phyloP scores from a whole-genome alignment of 169 alveolate genomes.

The Plasmodium vinckei region DNA sequence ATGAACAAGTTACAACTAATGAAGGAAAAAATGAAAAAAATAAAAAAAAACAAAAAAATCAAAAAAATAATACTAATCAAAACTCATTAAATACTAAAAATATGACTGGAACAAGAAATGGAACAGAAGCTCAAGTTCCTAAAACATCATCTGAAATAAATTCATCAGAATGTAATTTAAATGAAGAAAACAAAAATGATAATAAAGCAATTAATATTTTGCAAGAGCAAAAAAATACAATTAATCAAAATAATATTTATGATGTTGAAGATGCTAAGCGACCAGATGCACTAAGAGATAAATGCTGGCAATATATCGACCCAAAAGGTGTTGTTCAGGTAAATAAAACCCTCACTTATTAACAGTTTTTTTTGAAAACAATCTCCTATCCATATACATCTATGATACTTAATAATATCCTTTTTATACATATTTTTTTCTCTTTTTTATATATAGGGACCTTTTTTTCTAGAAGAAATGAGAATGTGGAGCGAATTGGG shows the following conservation, averaged over 20 bases:
- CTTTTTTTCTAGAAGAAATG: slow-evolving; percentile 79
- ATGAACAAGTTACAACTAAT: too few relatives aligned
- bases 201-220: too few relatives aligned
- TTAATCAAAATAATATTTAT: background rate
- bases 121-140: too few relatives aligned
- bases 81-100: too few relatives aligned
- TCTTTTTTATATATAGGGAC: slow-evolving; percentile 64
- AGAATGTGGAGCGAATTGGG: slow-evolving; percentile 80
- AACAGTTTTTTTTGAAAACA: background rate
- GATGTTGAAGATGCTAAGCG: slow-evolving; percentile 54
- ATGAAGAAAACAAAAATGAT: too few relatives aligned
- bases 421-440: background rate
- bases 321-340: slow-evolving; percentile 84
- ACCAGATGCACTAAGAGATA: slow-evolving; percentile 79
- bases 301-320: slow-evolving; percentile 83
- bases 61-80: too few relatives aligned
- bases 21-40: too few relatives aligned
- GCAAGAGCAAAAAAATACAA: background rate
- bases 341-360: background rate
- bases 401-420: background rate
- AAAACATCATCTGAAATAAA: too few relatives aligned
- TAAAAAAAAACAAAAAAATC: too few relatives aligned
- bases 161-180: too few relatives aligned
- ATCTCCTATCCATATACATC: background rate
- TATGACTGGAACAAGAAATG: too few relatives aligned